Conservation (phyloP, 164 flowering plant genomes). For the Vitis labrusca region DNA sequence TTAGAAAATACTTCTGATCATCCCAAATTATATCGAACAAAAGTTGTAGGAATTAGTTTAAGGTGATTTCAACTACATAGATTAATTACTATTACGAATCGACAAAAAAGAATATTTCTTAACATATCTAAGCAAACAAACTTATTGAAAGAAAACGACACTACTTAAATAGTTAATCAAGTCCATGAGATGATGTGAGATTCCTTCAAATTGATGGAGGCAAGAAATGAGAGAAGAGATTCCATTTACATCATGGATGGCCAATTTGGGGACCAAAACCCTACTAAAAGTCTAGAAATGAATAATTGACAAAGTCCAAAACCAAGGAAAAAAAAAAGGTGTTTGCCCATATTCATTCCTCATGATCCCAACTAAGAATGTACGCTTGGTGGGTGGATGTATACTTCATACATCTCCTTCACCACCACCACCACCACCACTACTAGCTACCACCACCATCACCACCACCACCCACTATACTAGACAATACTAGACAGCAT, state of each 20-base stretch:
- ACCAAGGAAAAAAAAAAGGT: slow-evolving; percentile 7
- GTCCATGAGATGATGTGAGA: neutral
- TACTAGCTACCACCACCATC: no score
- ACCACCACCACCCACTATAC: neutral
- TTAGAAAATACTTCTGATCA: no score
- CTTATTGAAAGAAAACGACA: neutral
- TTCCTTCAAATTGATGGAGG: slow-evolving; percentile 5
- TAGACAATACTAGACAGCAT: neutral
- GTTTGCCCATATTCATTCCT: neutral
- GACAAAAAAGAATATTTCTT: neutral
- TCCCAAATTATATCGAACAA: no score
- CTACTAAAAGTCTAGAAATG: slow-evolving; percentile 6
- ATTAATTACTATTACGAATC: no score
- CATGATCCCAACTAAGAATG: slow-evolving; percentile 19
- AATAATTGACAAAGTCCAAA: slow-evolving; percentile 2
- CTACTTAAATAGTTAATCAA: neutral
- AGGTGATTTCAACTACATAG: no score
- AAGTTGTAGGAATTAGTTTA: no score
- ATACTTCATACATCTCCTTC: slow-evolving; percentile 7
- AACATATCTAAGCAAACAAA: neutral
- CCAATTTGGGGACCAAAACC: slow-evolving; percentile 16
- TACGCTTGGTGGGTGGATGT: slow-evolving; percentile 6
- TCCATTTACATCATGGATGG: slow-evolving; percentile 24
- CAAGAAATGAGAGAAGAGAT: slow-evolving; percentile 14
- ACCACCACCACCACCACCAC: neutral